Conservation (phyloP, 352 stramenopile species). For the Globisporangium nunn region DNA sequence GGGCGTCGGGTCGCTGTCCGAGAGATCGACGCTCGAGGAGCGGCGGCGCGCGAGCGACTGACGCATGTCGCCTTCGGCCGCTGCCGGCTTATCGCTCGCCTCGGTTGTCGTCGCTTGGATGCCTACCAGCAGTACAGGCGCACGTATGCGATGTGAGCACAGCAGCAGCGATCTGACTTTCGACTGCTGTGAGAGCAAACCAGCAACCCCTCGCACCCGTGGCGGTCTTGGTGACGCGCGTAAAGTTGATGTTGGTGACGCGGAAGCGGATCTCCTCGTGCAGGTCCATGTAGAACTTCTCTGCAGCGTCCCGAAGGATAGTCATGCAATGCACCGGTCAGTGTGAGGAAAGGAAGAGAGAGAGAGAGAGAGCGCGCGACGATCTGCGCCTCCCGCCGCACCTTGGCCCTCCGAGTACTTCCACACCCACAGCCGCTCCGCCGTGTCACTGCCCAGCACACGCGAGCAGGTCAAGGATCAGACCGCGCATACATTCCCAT, state of each 20-base stretch:
- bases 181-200: neutral
- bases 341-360: neutral
- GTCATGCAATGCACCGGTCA: too few species aligned
- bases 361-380: neutral
- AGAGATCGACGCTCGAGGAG: slow-evolving; percentile 81
- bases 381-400: slow-evolving; percentile 4
- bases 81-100: slow-evolving; percentile 51
- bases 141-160: neutral
- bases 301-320: slow-evolving; percentile 12
- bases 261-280: slow-evolving; percentile 84
- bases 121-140: slow-evolving; percentile 17
- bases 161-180: neutral
- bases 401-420: slow-evolving; percentile 82
- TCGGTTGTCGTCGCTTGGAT: slow-evolving; percentile 84
- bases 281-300: slow-evolving; percentile 87
- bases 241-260: slow-evolving; percentile 87
- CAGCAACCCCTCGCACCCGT: slow-evolving; percentile 29
- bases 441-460: slow-evolving; percentile 43
- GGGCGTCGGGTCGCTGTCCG: slow-evolving; percentile 72
- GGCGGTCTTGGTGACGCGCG: slow-evolving; percentile 82
- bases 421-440: slow-evolving; percentile 79
- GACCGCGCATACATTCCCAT: neutral
- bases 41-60: slow-evolving; percentile 59
- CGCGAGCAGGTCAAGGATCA: neutral
- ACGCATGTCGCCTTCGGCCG: slow-evolving; percentile 54